Evolutionary conservation across 306 rosid genomes (phyloP).

Genomic region (Quillaja saponaria): DNA sequence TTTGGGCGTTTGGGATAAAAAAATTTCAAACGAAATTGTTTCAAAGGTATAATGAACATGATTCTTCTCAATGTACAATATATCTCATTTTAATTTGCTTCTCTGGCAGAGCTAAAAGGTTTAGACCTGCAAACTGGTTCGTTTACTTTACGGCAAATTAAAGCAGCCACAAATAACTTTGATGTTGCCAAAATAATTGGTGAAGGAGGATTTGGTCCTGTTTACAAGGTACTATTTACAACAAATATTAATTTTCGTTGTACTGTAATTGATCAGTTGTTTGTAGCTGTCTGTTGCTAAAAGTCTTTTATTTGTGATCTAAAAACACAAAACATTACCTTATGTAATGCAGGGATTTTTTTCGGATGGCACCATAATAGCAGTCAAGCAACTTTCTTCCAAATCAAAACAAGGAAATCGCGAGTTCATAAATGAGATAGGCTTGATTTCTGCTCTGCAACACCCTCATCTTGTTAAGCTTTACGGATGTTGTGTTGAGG

Average conservation of each 20-base stretch:
- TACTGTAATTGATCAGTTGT: not conserved
- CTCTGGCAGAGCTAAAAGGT: slow-evolving; percentile 38
- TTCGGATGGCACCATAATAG: slow-evolving; percentile 41
- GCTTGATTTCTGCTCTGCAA: slow-evolving; percentile 53
- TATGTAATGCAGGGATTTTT: slow-evolving; percentile 43
- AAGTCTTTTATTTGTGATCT: not conserved
- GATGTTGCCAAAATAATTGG: slow-evolving; percentile 47
- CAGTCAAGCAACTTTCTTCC: slow-evolving; percentile 52
- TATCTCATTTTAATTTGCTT: not conserved
- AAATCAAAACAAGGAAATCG: slow-evolving; percentile 56
- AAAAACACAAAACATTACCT: not conserved
- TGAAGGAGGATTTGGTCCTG: slow-evolving; percentile 71
- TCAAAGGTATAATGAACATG: not conserved
- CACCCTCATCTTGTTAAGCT: slow-evolving; percentile 60
- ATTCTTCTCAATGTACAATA: not conserved
- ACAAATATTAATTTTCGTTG: not conserved
- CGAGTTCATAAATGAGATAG: slow-evolving; percentile 58
- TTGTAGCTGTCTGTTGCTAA: not conserved
- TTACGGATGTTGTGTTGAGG: slow-evolving; percentile 54
- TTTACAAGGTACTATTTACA: slow-evolving; percentile 46
- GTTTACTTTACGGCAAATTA: slow-evolving; percentile 46
- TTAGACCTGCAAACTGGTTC: slow-evolving; percentile 37
- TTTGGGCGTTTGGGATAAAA: not conserved
- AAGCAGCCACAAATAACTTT: slow-evolving; percentile 47
- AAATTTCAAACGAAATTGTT: too few relatives aligned